phyloP scores from a whole-genome alignment of 148 eudicot genomes.

The Silene uniflora region DNA sequence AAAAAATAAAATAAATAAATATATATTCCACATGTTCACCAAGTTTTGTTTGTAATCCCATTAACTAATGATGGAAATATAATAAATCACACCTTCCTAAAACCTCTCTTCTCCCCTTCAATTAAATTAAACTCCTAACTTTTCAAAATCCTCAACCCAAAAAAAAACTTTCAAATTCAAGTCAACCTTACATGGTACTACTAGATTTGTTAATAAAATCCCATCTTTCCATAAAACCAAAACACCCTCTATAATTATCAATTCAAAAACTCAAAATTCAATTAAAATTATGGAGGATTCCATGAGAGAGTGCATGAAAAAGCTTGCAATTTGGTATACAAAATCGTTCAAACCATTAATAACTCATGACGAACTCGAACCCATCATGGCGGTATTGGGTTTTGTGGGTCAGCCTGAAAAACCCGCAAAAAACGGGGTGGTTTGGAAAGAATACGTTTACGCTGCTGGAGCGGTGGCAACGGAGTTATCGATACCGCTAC shows the following conservation, averaged over 20 bases:
- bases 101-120: conserved; percentile 12
- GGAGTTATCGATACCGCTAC: conserved; percentile 10
- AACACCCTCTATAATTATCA: background rate
- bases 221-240: background rate
- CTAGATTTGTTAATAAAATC: background rate
- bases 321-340: conserved; percentile 50
- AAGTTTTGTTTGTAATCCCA: background rate
- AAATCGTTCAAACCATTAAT: conserved; percentile 45
- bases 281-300: conserved; percentile 18
- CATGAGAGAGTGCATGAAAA: conserved; percentile 32
- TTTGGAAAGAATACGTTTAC: conserved; percentile 46
- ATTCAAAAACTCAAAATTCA: background rate
- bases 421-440: conserved; percentile 24
- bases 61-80: background rate
- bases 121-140: conserved; percentile 13
- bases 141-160: background rate
- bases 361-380: conserved; percentile 58
- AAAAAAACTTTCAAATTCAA: background rate
- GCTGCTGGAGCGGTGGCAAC: conserved; percentile 5
- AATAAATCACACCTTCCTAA: background rate
- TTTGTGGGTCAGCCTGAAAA: conserved; percentile 29
- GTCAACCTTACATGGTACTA: background rate
- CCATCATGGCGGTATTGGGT: conserved; percentile 43
- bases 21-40: background rate
- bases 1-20: no score